Percentiles rank a stretch among this genome's conserved stretches.
Evolutionary conservation across 192 early-diverging fungal genomes (phyloP).

Genomic region (Geosiphon pyriformis): DNA sequence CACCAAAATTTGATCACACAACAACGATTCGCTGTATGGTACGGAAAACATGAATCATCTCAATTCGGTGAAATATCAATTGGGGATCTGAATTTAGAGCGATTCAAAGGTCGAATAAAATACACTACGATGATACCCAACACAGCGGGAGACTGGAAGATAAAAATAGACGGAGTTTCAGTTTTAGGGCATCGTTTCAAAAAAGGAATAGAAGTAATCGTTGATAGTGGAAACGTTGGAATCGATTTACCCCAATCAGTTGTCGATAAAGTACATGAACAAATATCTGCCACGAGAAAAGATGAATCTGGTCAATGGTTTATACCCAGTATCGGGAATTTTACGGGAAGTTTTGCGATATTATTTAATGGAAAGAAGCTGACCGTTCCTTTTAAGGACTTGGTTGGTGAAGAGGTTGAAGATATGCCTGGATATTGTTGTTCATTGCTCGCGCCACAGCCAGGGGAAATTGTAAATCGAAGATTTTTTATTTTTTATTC

Average conservation of each 20-base stretch:
- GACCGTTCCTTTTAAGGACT: not conserved
- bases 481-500: not conserved
- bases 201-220: not conserved
- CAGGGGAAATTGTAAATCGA: not conserved
- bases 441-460: not conserved
- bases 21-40: not conserved
- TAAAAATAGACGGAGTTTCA: not conserved
- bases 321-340: not conserved
- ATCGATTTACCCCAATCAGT: not conserved
- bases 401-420: not conserved
- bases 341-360: too few species aligned
- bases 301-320: not conserved
- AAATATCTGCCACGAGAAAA: not conserved
- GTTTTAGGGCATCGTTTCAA: not conserved
- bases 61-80: not conserved
- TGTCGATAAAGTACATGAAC: not conserved
- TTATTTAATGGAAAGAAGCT: not conserved
- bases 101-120: not conserved
- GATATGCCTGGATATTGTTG: not conserved
- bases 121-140: not conserved
- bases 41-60: not conserved
- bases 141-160: not conserved
- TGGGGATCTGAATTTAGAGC: not conserved
- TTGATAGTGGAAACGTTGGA: not conserved
- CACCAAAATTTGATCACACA: not conserved